Conservation (phyloP, 2,329 filamentous ascomycete genomes). For the Dothideomycetidae sp. region DNA sequence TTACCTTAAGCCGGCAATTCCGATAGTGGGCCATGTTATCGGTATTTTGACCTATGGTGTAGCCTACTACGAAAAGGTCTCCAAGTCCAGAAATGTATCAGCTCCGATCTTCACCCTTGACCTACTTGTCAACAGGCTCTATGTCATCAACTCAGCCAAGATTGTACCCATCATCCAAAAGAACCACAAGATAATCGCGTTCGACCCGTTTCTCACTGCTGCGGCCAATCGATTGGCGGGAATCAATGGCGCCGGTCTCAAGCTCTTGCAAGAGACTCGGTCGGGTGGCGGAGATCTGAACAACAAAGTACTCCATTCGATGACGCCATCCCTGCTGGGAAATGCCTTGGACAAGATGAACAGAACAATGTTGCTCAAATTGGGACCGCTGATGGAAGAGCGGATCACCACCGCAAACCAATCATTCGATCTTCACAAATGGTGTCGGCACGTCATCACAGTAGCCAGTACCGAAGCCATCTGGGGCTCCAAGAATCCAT, state of each 20-base stretch:
- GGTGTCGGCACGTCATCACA: conserved; percentile 1
- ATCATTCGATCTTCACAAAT: conserved; percentile 1
- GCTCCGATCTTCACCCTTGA: conserved; percentile 6
- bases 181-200: conserved; percentile 1
- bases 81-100: too few relatives aligned
- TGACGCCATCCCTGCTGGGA: neutral
- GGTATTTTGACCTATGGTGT: too few relatives aligned
- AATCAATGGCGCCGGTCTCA: neutral
- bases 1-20: too few relatives aligned
- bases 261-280: neutral
- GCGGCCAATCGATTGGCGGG: neutral
- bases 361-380: conserved; percentile 1
- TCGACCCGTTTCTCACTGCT: conserved; percentile 1
- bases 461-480: conserved; percentile 3
- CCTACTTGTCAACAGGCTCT: conserved; percentile 3
- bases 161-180: conserved; percentile 1
- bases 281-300: too few relatives aligned
- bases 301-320: conserved; percentile 2
- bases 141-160: neutral
- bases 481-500: conserved; percentile 1
- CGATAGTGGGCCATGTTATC: too few relatives aligned
- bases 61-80: too few relatives aligned
- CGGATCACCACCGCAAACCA: too few relatives aligned
- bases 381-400: neutral
- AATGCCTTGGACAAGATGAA: conserved; percentile 1